Evolutionary conservation across 148 eudicot species (phyloP).

Genomic region (Camellia japonica): DNA sequence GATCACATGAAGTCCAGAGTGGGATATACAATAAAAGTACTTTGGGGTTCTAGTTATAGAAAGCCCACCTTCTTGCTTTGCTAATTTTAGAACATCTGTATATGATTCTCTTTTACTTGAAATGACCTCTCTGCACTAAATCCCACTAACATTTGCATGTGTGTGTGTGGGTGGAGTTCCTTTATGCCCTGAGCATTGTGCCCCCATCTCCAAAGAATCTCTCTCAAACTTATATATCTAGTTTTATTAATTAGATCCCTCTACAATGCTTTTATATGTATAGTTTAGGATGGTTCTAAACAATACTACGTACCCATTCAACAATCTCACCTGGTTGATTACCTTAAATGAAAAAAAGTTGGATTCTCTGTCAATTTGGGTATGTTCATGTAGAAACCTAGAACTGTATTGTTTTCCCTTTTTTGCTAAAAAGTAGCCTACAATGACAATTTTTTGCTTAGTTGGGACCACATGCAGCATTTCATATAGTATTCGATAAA

Average conservation of each 20-base stretch:
- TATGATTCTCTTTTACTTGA: conserved; percentile 4
- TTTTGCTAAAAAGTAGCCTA: conserved; percentile 9
- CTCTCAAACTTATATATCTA: neutral
- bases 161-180: conserved; percentile 17
- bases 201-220: conserved; percentile 7
- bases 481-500: neutral
- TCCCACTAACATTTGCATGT: neutral
- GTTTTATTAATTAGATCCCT: neutral
- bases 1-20: no score
- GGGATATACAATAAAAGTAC: no score
- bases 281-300: no score
- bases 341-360: conserved; percentile 19
- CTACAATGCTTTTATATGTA: neutral
- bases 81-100: neutral
- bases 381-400: neutral
- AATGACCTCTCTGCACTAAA: conserved; percentile 14
- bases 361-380: conserved; percentile 8
- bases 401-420: neutral
- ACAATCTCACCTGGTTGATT: conserved; percentile 8
- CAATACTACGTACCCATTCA: neutral
- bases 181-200: conserved; percentile 4
- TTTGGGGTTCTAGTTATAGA: neutral
- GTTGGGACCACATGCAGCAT: conserved; percentile 11
- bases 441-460: neutral
- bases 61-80: conserved; percentile 10